Base-by-base conservation (phyloP, 2,329 filamentous ascomycete genomes). In the Apiospora pterosperma region DNA sequence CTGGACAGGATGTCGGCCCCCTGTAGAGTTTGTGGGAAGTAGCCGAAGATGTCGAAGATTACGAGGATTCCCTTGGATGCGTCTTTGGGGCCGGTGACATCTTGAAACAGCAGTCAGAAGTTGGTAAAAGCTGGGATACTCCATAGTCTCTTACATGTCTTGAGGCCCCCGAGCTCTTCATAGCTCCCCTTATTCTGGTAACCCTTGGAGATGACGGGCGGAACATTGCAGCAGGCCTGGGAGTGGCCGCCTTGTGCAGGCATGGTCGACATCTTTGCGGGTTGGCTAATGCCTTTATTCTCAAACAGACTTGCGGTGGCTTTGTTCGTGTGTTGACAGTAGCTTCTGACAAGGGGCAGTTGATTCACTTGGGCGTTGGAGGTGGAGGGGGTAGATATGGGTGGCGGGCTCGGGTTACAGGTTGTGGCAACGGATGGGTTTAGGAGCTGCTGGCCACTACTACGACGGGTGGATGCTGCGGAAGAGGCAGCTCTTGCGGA, bases 31-130 rank as follows among this genome's bases (percentile, higher is more conserved):
- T 92, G 90, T 28, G 86, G 84, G 72, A 85, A 90, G 84, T 89
- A 88, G 71, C 89, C 88, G 72, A 97, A 85, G 67, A 96, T 89
- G 76, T 92, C 89, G 74, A 80, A 88, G 73, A 90, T 83, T 67
- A 83, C 76, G 64, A 92, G 76, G 64, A 92, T 81, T 62, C 84
- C 90, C 77, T 86, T 89, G 65, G 77, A 77, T 36, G 83, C 79
- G 59, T 79, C 76, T 16, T 75, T 70, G 21, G 84, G 79, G 59
- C 83, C 81, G 12, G 79, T 81, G 28, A 82, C 78, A 66, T 87
- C 84, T 78, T 82, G 8, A 44, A 41, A 36, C 28, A 25, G n/a
- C 7, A 8, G 16, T 39, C 19, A 60, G 58, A 4, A 8, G 7
- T 23, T 16, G 14, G 10, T 6, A 60, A 25, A 36, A 10, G 10